Conservation (phyloP, 2,329 filamentous ascomycete genomes). For the Zasmidium angulare region DNA sequence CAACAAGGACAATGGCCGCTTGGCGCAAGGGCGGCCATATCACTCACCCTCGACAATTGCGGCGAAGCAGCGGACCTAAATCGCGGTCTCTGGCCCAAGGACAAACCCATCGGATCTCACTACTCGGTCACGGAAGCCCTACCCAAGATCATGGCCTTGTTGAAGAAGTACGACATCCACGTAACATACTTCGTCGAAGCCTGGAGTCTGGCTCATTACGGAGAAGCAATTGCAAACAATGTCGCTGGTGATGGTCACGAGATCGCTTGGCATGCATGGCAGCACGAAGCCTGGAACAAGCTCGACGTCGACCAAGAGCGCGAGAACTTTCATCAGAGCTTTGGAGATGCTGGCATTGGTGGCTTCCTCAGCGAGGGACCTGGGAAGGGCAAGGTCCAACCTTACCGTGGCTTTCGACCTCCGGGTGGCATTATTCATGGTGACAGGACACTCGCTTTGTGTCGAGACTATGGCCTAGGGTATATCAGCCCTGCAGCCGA, state of each 20-base stretch:
- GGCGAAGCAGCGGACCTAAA: constrained; percentile 37
- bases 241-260: constrained; percentile 32
- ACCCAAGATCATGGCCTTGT: constrained; percentile 29
- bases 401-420: constrained; percentile 34
- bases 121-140: constrained; percentile 31
- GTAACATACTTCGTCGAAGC: constrained; percentile 36
- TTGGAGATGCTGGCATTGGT: constrained; percentile 24
- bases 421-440: constrained; percentile 34
- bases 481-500: constrained; percentile 36
- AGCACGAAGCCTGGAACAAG: constrained; percentile 36
- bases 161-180: constrained; percentile 28
- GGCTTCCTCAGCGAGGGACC: constrained; percentile 16
- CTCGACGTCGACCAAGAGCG: constrained; percentile 27
- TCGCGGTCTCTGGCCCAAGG: constrained; percentile 29
- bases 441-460: constrained; percentile 31
- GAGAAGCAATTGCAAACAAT: constrained; percentile 19
- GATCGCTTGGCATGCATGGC: constrained; percentile 36
- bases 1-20: constrained; percentile 27
- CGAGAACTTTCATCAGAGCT: constrained; percentile 30
- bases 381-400: constrained; percentile 14
- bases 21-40: constrained; percentile 28
- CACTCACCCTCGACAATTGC: constrained; percentile 37
- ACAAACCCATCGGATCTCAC: constrained; percentile 30
- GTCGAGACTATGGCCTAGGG: constrained; percentile 29
- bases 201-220: constrained; percentile 33